Evolutionary conservation across 805 yeast genomes (phyloP), one percentile per base, ranked within the genome.

Genomic region (Saccharomycopsis microspora): DNA sequence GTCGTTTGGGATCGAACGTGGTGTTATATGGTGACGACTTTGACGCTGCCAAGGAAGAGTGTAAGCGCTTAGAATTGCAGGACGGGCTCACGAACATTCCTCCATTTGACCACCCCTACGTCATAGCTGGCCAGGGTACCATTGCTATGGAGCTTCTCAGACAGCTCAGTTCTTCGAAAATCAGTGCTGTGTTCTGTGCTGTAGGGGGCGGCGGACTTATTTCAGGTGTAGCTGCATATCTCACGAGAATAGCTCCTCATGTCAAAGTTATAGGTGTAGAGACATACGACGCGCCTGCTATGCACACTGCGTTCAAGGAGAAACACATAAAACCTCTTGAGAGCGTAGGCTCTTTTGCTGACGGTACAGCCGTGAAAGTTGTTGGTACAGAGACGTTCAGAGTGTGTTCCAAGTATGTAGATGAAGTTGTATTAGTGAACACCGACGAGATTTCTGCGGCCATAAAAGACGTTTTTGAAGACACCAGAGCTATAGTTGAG

Each of bases 81-180:
- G 75, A 86, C 50, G 88, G 86, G 9, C 70, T 86, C 58, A 84
- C 93, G 4, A 83, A 87, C 57, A 85, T 93, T 41, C 98, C 98
- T n/a, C 99, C 99, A 0, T 93, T 93, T 62, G 95, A 93, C 60
- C 97, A 93, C 60, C 99, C 99, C 1, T 86, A 82, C 57, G 96
- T 93, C 55, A 87, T 93, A 65, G 98, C 99, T 5, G 99, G 99
- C 29, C 99, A 93, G 65, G 99, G 97, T 51, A 93, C 99, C 30
- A 82, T 90, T 53, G 98, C 95, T 3, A 75, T 89, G 76, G 99
- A 93, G 65, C 68, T 93, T 30, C 68, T 93, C 47, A 78, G 96
- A 63, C 99, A 93, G 67, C 74, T 88, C 34, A 80, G 86, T 54
- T 70, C 82, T 44, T 78, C 80, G 48, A 80, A 82, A 52, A 71